Evolutionary conservation across 352 stramenopile species (phyloP).

Genomic region (Globisporangium nunn): DNA sequence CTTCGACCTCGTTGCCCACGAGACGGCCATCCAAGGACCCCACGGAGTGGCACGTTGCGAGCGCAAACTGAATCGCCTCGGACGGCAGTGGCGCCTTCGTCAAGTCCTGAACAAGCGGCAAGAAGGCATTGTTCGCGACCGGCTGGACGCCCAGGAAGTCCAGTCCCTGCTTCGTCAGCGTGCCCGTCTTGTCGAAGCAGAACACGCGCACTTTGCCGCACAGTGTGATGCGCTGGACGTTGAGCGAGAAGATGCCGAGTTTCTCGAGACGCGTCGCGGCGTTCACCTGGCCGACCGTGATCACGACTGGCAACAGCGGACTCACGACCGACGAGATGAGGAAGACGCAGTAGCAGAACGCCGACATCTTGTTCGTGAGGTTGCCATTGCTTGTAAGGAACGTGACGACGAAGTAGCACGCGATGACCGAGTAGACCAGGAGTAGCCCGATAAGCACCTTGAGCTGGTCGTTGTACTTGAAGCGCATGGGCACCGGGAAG

Average conservation of each 20-base stretch:
- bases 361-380: slow-evolving; percentile 63
- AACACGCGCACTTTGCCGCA: slow-evolving; percentile 87
- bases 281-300: slow-evolving; percentile 84
- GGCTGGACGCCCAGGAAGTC: slow-evolving; percentile 64
- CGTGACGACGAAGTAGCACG: slow-evolving; percentile 65
- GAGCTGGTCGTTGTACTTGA: slow-evolving; percentile 91
- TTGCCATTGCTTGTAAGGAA: slow-evolving; percentile 61
- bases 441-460: slow-evolving; percentile 76
- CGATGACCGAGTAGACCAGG: slow-evolving; percentile 69
- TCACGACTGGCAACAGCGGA: slow-evolving; percentile 85
- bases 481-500: slow-evolving; percentile 77
- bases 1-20: slow-evolving; percentile 86
- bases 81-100: slow-evolving; percentile 22
- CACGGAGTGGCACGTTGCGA: slow-evolving; percentile 84
- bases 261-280: slow-evolving; percentile 68
- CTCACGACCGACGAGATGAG: slow-evolving; percentile 73
- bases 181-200: slow-evolving; percentile 93
- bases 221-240: slow-evolving; percentile 79
- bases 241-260: slow-evolving; percentile 74
- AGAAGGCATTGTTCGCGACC: slow-evolving; percentile 57
- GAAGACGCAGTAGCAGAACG: slow-evolving; percentile 76
- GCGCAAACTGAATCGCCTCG: slow-evolving; percentile 16
- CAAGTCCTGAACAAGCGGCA: slow-evolving; percentile 20
- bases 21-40: slow-evolving; percentile 54
- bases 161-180: slow-evolving; percentile 87